A percentile compares a stretch with the other conserved stretches of the same genome.
These are phyloP conservation scores for Podaxis rugospora DNA, from an alignment of 768 basidiomycete species.

Conservation along the genomic window DNA sequence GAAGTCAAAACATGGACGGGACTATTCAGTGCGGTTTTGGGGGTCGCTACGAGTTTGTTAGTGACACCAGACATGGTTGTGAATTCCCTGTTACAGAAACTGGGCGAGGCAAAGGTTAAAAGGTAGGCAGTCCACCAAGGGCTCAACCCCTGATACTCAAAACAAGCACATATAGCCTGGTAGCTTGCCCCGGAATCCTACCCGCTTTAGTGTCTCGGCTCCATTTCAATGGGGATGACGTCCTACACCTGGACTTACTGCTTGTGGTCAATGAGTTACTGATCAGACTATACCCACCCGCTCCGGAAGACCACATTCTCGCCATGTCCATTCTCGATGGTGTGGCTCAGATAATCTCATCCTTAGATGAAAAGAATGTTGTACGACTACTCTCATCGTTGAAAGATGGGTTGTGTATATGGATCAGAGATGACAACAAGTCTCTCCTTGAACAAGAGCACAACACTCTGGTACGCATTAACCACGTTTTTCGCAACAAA, in stretches of 20 bases:
- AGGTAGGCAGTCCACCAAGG: not conserved
- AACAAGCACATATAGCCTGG: not conserved
- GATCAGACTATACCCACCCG: constrained; percentile 28
- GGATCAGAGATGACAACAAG: constrained; percentile 47
- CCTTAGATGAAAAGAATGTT: constrained; percentile 22
- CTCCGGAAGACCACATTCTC: constrained; percentile 18
- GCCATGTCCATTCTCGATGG: constrained; percentile 30
- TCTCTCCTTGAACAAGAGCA: constrained; percentile 40
- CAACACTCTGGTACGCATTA: constrained; percentile 40
- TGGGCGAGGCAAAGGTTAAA: not conserved
- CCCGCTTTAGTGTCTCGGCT: not conserved
- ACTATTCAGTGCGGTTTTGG: not conserved
- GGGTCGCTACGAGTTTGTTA: not conserved
- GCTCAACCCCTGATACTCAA: not conserved
- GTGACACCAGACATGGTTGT: not conserved
- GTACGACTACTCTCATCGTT: constrained; percentile 31
- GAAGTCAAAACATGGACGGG: not conserved
- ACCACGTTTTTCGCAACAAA: not conserved
- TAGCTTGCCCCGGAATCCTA: not conserved
- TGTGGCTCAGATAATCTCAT: constrained; percentile 28
- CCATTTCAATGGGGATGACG: not conserved
- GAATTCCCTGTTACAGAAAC: not conserved
- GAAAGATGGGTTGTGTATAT: constrained; percentile 36
- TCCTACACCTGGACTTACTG: constrained; percentile 18
- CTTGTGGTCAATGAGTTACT: constrained; percentile 26